Conservation (phyloP, 1,139 yeast genomes). For the Yamadazyma diospyri region DNA sequence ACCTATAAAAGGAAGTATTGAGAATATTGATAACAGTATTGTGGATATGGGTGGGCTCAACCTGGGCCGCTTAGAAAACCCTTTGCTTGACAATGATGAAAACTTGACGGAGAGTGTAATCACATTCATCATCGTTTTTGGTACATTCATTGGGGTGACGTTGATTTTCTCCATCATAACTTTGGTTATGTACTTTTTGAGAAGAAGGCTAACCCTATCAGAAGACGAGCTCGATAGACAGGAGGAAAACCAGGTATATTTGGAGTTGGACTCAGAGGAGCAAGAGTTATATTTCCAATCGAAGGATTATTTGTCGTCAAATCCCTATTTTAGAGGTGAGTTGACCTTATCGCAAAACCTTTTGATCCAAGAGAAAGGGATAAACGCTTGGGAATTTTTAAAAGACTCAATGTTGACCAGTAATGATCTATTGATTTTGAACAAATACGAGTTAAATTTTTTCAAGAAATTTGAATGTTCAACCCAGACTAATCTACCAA, state of each 20-base stretch:
- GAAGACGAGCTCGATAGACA: constrained; percentile 63
- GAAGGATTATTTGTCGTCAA: constrained; percentile 50
- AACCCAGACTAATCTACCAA: constrained; percentile 79
- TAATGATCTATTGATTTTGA: constrained; percentile 60
- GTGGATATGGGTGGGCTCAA: too few species aligned
- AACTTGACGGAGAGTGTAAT: constrained; percentile 6
- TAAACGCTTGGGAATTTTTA: constrained; percentile 87
- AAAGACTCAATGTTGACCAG: constrained; percentile 62
- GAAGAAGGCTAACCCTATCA: constrained; percentile 13
- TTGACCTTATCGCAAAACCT: constrained; percentile 49
- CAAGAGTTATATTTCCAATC: constrained; percentile 79
- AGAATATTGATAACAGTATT: too few species aligned
- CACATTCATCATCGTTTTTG: constrained; percentile 11
- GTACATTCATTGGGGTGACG: constrained; percentile 14
- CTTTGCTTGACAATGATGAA: too few species aligned
- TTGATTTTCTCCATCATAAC: constrained; percentile 13
- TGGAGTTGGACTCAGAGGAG: constrained; percentile 63
- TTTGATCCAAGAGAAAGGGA: constrained; percentile 86
- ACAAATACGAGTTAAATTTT: constrained; percentile 76
- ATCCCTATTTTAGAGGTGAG: constrained; percentile 51
- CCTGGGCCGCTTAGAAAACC: too few species aligned
- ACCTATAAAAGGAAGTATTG: too few species aligned
- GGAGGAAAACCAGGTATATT: constrained; percentile 57
- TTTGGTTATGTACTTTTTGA: constrained; percentile 12
- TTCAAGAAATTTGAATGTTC: constrained; percentile 70